These are phyloP conservation scores for Hortiboletus flavorubellus DNA, from an alignment of 768 basidiomycete species.

Conservation along the genomic window DNA sequence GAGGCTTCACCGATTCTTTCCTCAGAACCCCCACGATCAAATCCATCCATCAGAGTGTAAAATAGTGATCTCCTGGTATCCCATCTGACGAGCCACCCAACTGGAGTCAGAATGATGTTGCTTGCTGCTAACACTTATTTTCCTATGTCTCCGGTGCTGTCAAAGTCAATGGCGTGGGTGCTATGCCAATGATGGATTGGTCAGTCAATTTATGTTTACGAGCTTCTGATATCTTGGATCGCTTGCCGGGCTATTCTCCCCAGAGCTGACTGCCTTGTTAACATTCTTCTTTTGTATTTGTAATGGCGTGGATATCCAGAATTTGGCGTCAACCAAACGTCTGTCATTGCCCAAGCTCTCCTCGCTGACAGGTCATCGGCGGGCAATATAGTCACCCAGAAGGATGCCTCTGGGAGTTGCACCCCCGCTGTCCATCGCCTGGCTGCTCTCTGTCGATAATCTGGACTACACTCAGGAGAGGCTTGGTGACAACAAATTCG, in stretches of 20 bases:
- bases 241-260: not conserved
- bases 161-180: too few relatives aligned
- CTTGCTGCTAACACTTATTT: too few relatives aligned
- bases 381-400: not conserved
- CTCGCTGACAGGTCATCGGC: not conserved
- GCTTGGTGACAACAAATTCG: not conserved
- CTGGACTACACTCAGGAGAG: not conserved
- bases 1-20: not conserved
- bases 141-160: too few relatives aligned
- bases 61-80: not conserved
- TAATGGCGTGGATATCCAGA: slow-evolving; percentile 6
- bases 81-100: not conserved
- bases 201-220: too few relatives aligned
- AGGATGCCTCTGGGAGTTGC: not conserved
- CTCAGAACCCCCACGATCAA: not conserved
- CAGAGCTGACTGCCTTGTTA: not conserved
- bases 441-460: not conserved
- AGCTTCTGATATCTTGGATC: not conserved
- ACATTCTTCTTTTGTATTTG: not conserved
- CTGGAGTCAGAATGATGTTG: too few relatives aligned
- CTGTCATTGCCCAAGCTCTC: not conserved
- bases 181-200: too few relatives aligned
- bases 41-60: not conserved
- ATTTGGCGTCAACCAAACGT: not conserved
- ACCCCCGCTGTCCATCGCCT: not conserved